Evolutionary conservation across 73 alveolate species (phyloP).

Genomic region (Blepharisma japonicum): DNA sequence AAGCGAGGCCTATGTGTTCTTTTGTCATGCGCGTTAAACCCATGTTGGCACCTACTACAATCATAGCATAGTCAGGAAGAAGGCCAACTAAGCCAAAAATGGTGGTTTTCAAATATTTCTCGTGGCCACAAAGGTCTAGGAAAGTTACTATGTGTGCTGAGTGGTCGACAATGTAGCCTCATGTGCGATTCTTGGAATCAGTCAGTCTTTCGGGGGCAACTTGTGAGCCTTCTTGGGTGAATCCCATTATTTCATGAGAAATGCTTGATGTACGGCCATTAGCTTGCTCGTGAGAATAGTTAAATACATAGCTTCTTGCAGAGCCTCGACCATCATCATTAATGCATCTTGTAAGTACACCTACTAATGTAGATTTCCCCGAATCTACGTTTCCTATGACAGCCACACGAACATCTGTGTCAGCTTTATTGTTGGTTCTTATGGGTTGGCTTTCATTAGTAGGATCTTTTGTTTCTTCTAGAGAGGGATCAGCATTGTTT

Average conservation of each 20-base stretch:
- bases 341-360: conserved; percentile 89
- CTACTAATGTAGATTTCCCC: conserved; percentile 91
- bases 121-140: conserved; percentile 99
- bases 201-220: conserved; percentile 65
- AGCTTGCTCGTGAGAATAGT: conserved; percentile 93
- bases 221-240: conserved; percentile 54
- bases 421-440: no score
- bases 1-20: conserved; percentile 95
- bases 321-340: conserved; percentile 98
- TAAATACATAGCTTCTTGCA: conserved; percentile 90
- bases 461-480: no score
- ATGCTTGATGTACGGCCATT: conserved; percentile 95
- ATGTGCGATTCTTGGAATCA: conserved; percentile 72
- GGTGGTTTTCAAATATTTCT: conserved; percentile 97
- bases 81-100: conserved; percentile 94
- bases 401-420: conserved; percentile 19
- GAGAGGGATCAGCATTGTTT: no score
- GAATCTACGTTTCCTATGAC: conserved; percentile 79
- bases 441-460: no score
- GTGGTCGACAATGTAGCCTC: conserved; percentile 79
- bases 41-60: conserved; percentile 96
- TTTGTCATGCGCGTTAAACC: conserved; percentile 94
- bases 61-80: conserved; percentile 94
- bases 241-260: conserved; percentile 93
- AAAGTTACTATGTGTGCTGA: conserved; percentile 72